Conservation (phyloP, 2,329 filamentous ascomycete genomes). For the Zarea fungicola region DNA sequence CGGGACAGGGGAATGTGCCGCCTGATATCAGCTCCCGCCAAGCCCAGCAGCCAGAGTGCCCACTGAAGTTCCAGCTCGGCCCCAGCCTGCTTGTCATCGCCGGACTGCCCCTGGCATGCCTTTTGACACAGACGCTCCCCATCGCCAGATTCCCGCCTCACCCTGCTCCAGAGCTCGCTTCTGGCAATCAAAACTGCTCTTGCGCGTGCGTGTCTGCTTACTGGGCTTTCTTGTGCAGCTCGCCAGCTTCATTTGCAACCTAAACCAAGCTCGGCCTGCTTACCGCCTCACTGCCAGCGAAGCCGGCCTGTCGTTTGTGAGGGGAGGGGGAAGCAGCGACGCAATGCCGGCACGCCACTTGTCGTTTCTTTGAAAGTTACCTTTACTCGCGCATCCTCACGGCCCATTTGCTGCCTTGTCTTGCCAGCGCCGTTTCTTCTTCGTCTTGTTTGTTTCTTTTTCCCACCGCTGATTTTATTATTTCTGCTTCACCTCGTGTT, state of each 20-base stretch:
- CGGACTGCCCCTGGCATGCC: not conserved
- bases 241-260: not conserved
- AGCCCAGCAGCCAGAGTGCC: too few relatives aligned
- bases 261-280: not conserved
- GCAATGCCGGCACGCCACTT: constrained; percentile 6
- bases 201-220: constrained; percentile 3
- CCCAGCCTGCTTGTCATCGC: constrained; percentile 14
- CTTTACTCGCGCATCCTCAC: not conserved
- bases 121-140: not conserved
- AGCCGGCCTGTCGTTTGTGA: not conserved
- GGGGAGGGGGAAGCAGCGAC: constrained; percentile 11
- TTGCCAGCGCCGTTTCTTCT: constrained; percentile 6
- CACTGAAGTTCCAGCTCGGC: too few relatives aligned
- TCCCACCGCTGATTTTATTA: not conserved
- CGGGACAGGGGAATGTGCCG: too few relatives aligned
- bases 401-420: not conserved
- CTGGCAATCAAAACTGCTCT: not conserved
- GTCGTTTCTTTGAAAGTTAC: not conserved
- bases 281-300: not conserved
- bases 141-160: constrained; percentile 6
- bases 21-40: too few relatives aligned
- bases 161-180: not conserved
- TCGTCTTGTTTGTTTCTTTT: not conserved
- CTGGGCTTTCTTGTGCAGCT: not conserved
- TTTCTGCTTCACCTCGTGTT: not conserved